These are phyloP conservation scores for Alternaria sp. DNA, from an alignment of 2,329 filamentous ascomycete genomes.

Conservation along the genomic window DNA sequence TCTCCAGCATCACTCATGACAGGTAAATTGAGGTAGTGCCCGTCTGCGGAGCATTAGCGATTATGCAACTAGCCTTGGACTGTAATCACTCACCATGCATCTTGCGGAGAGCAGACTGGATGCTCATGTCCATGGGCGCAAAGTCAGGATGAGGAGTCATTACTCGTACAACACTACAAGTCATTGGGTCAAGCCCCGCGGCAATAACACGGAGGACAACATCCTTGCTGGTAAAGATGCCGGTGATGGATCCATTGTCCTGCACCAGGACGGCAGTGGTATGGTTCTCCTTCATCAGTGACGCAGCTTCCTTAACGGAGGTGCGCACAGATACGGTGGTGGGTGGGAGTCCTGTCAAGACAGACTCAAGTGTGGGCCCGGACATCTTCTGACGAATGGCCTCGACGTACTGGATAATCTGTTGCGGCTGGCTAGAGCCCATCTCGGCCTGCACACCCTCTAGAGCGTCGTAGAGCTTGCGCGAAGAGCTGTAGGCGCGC, in stretches of 20 bases:
- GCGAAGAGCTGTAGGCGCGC: slow-evolving; percentile 95
- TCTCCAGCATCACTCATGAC: slow-evolving; percentile 98
- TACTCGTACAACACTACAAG: slow-evolving; percentile 96
- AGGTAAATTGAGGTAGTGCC: slow-evolving; percentile 95
- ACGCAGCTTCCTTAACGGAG: slow-evolving; percentile 93
- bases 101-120: slow-evolving; percentile 95
- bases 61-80: slow-evolving; percentile 1
- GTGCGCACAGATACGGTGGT: slow-evolving; percentile 95
- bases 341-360: slow-evolving; percentile 88
- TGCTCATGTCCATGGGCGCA: slow-evolving; percentile 98
- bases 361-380: slow-evolving; percentile 92
- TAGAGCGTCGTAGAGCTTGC: slow-evolving; percentile 95
- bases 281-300: slow-evolving; percentile 98
- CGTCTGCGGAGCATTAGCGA: slow-evolving; percentile 67
- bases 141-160: slow-evolving; percentile 99
- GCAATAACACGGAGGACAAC: slow-evolving; percentile 98
- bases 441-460: slow-evolving; percentile 98
- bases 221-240: slow-evolving; percentile 99
- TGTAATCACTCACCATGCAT: slow-evolving; percentile 81
- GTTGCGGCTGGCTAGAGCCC: slow-evolving; percentile 93
- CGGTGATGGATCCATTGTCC: slow-evolving; percentile 95
- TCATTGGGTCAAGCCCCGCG: slow-evolving; percentile 89
- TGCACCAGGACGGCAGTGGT: slow-evolving; percentile 96
- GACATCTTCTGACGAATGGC: slow-evolving; percentile 96
- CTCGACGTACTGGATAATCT: slow-evolving; percentile 99